phyloP scores from a whole-genome alignment of 2,329 filamentous ascomycete genomes.

The Neophaeococcomyces mojaviensis region DNA sequence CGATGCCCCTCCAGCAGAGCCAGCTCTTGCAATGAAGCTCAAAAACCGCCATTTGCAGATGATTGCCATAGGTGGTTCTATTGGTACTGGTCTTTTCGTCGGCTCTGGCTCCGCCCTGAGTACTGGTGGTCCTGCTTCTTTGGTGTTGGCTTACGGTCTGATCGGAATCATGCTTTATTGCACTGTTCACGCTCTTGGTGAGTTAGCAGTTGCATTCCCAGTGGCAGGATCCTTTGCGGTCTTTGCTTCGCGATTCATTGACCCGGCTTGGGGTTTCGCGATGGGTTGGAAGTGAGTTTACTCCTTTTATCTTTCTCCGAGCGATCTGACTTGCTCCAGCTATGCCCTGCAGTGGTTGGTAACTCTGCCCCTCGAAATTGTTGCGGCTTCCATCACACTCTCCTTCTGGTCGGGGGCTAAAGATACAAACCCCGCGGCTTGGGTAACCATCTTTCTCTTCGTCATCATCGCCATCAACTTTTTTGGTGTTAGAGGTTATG shows the following conservation, averaged over 20 bases:
- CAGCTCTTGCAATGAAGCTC: constrained; percentile 65
- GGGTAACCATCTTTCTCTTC: constrained; percentile 72
- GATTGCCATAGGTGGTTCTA: constrained; percentile 88
- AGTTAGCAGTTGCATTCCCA: constrained; percentile 85
- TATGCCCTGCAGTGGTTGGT: constrained; percentile 85
- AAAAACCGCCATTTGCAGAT: constrained; percentile 88
- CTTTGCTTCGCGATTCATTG: constrained; percentile 86
- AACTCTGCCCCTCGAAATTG: constrained; percentile 75
- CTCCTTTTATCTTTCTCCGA: no score
- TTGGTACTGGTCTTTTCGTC: constrained; percentile 72
- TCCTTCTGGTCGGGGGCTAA: constrained; percentile 61
- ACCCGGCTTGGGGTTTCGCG: constrained; percentile 89
- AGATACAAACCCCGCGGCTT: constrained; percentile 60
- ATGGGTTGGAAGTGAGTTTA: constrained; percentile 93
- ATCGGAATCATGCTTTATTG: constrained; percentile 84
- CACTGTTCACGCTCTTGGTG: constrained; percentile 82
- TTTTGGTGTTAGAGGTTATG: constrained; percentile 81
- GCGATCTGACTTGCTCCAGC: constrained; percentile 33
- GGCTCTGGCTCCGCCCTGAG: constrained; percentile 66
- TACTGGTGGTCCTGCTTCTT: constrained; percentile 66
- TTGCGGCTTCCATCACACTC: constrained; percentile 77
- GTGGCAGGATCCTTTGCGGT: constrained; percentile 86
- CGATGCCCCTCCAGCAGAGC: constrained; percentile 60
- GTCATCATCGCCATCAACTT: constrained; percentile 75
- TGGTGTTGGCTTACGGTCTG: constrained; percentile 67